Base-by-base conservation (phyloP, 495 filamentous ascomycete genomes). In the Endocarpon pusillum region DNA sequence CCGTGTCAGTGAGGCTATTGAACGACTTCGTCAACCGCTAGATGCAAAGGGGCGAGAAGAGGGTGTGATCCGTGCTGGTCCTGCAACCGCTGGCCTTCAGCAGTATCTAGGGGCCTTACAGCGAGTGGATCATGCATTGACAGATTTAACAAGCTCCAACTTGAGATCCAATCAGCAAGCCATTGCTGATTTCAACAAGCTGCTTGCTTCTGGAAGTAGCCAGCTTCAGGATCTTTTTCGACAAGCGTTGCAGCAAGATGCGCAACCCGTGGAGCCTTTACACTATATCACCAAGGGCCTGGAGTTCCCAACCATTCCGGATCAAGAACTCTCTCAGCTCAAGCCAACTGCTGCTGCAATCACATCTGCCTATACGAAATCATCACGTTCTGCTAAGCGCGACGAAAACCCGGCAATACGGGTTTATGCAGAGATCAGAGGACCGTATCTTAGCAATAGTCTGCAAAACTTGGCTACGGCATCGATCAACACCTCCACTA, bases 201-300 rank as follows among this genome's bases (percentile, higher is more conserved):
- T 96, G 19, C 55, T 94, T 25, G 80, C 73, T 46, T 64, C 70
- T 10, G 89, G 86, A 10, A 81, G 74, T 38, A 66, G 69, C 12
- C 76, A 83, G 47, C 64, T 99, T 11, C 85, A 96, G 52, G 76
- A 73, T 24, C 58, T 82, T 32, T 83, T 94, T 52, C 70, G 82
- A 37, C 69, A 75, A 38, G 61, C 78, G 34, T 55, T 96, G 22
- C 66, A 68, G 19, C 75, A 91, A 42, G 73, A 82, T 14, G 68
- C 75, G 5, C 63, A 68, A 33, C 66, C 78, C 1, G 69, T 94
- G 20, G 89, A 99, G 43, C 86, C 91, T 4, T 56, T 96, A 26
- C 81, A 93, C 46, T 94, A 79, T 48, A 72, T 94, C 44, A 93
- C 81, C n/a, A 94, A 94, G 51, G 70, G 81, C 22, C 66, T 80